Conservation (phyloP, 805 yeast genomes). For the Candida nemodendra region DNA sequence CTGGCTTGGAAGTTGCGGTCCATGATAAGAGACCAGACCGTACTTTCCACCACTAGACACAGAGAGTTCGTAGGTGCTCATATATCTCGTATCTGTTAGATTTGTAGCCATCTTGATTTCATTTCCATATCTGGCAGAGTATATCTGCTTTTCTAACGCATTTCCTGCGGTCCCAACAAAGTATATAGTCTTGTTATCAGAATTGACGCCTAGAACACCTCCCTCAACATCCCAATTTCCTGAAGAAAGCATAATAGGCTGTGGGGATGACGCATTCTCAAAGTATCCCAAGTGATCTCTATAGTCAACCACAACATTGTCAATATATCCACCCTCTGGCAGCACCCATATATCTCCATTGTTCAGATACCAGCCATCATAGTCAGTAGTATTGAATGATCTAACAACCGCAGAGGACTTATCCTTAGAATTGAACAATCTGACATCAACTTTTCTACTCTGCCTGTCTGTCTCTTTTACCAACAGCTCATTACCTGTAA, state of each 20-base stretch:
- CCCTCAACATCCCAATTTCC: constrained; percentile 55
- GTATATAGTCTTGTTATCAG: constrained; percentile 45
- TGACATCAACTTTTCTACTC: constrained; percentile 54
- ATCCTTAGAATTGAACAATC: constrained; percentile 37
- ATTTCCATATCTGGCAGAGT: constrained; percentile 42
- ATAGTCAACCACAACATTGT: constrained; percentile 52
- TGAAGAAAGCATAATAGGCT: constrained; percentile 41
- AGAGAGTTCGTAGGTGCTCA: constrained; percentile 49
- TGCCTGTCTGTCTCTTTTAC: constrained; percentile 63
- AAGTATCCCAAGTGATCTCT: constrained; percentile 67
- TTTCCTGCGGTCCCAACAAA: constrained; percentile 58
- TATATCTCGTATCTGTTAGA: constrained; percentile 33
- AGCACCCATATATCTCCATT: constrained; percentile 37
- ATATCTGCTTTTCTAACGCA: constrained; percentile 58
- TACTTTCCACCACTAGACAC: constrained; percentile 60
- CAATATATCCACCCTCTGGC: constrained; percentile 60
- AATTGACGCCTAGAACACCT: constrained; percentile 48
- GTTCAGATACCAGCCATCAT: constrained; percentile 54
- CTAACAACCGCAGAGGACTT: constrained; percentile 40
- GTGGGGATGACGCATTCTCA: constrained; percentile 39
- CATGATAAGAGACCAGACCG: constrained; percentile 43
- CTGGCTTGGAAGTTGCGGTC: constrained; percentile 51
- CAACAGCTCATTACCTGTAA: constrained; percentile 45
- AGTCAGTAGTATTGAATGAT: constrained; percentile 42
- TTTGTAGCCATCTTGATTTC: constrained; percentile 20